Conservation (phyloP, 352 stramenopile species). For the Globisporangium middletonii region DNA sequence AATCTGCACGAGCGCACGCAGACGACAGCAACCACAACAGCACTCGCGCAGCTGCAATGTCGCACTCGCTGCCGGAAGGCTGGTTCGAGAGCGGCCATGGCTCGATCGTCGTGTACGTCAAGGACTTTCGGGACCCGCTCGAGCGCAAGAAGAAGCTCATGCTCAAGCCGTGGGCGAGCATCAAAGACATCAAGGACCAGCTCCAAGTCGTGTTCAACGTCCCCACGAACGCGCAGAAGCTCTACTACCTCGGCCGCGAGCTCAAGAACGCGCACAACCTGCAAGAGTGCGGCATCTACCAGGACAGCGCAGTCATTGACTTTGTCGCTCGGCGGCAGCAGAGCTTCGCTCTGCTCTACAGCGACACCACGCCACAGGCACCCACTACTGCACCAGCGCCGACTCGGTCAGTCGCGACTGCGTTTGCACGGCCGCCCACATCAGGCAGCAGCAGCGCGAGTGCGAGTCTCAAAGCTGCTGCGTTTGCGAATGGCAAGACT, state of each 20-base stretch:
- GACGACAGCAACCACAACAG: too few relatives aligned
- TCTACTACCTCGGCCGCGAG: conserved; percentile 78
- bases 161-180: conserved; percentile 64
- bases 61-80: conserved; percentile 62
- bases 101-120: conserved; percentile 61
- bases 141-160: conserved; percentile 82
- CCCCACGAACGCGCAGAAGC: conserved; percentile 69
- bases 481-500: not conserved
- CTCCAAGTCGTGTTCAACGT: conserved; percentile 81
- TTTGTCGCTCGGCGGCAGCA: conserved; percentile 64
- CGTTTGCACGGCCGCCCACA: conserved; percentile 3
- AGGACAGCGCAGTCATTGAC: conserved; percentile 73
- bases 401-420: not conserved
- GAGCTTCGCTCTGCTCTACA: conserved; percentile 47
- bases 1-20: too few relatives aligned
- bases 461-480: conserved; percentile 7
- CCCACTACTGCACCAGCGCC: conserved; percentile 7
- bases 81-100: conserved; percentile 77
- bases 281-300: conserved; percentile 79
- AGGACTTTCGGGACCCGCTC: conserved; percentile 77
- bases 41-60: conserved; percentile 19
- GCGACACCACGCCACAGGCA: conserved; percentile 8
- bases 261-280: conserved; percentile 81
- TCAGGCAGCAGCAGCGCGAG: conserved; percentile 13
- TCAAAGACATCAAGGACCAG: conserved; percentile 86